A percentile compares a stretch with the other conserved stretches of the same genome.
phyloP scores from a whole-genome alignment of 495 filamentous ascomycete genomes.

The Coniosporium apollinis region DNA sequence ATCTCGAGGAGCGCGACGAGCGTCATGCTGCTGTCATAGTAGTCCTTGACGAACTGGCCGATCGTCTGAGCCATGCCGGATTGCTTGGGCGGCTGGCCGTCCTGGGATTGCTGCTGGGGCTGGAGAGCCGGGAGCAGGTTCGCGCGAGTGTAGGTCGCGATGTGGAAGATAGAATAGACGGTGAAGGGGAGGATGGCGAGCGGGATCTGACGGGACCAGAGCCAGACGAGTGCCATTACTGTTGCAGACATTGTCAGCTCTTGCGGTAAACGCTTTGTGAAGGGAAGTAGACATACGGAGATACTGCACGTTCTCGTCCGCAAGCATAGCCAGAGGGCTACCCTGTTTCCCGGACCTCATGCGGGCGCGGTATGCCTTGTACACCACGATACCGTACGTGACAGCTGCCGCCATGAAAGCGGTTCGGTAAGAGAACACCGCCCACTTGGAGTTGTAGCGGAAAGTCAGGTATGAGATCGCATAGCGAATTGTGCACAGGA shows the following conservation, averaged over 20 bases:
- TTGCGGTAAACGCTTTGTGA: background rate
- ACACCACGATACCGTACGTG: conserved; percentile 98
- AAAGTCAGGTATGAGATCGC: conserved; percentile 65
- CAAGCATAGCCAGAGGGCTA: conserved; percentile 39
- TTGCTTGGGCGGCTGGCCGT: conserved; percentile 45
- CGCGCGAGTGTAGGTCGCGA: conserved; percentile 63
- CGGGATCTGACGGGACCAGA: conserved; percentile 73
- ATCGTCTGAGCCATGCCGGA: conserved; percentile 52
- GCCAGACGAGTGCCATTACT: conserved; percentile 95
- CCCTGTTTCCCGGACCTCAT: conserved; percentile 39
- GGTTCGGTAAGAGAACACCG: conserved; percentile 68
- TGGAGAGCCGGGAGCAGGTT: conserved; percentile 53
- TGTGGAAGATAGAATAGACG: conserved; percentile 97
- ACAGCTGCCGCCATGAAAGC: conserved; percentile 76
- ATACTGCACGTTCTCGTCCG: conserved; percentile 96
- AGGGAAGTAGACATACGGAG: conserved; percentile 45
- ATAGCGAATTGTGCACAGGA: conserved; percentile 71
- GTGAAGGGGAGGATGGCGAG: conserved; percentile 85
- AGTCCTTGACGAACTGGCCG: conserved; percentile 86
- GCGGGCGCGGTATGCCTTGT: conserved; percentile 84
- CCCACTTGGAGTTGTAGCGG: conserved; percentile 57
- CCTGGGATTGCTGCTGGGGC: conserved; percentile 30
- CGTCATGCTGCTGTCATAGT: conserved; percentile 59
- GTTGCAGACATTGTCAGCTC: conserved; percentile 1
- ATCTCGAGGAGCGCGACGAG: conserved; percentile 30